phyloP scores from a whole-genome alignment of 306 rosid genomes.

The Cajanus cajan region DNA sequence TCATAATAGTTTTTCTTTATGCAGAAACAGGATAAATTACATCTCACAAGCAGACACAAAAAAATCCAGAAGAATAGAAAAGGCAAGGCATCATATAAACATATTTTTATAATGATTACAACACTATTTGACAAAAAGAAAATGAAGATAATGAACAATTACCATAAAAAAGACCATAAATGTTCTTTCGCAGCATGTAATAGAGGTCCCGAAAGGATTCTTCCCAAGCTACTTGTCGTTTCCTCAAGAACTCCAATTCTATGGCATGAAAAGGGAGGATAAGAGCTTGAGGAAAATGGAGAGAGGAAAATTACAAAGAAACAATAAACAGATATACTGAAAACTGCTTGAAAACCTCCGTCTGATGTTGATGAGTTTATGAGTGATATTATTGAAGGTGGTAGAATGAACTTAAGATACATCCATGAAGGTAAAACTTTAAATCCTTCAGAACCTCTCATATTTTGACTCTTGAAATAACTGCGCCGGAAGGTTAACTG shows the following conservation, averaged over 20 bases:
- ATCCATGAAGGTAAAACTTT: slow-evolving; percentile 76
- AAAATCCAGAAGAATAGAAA: neutral
- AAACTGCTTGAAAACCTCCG: slow-evolving; percentile 53
- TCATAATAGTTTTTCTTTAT: neutral
- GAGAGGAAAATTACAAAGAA: slow-evolving; percentile 5
- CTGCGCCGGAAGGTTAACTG: slow-evolving; percentile 36
- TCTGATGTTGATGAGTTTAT: slow-evolving; percentile 66
- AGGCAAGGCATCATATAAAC: neutral
- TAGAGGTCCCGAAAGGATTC: slow-evolving; percentile 89
- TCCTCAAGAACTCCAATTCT: slow-evolving; percentile 74
- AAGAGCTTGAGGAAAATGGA: slow-evolving; percentile 2
- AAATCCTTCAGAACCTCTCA: slow-evolving; percentile 41
- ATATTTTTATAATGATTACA: slow-evolving; percentile 6
- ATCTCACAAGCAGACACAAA: neutral
- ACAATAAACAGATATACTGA: neutral
- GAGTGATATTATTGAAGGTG: slow-evolving; percentile 66
- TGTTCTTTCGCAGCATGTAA: slow-evolving; percentile 74
- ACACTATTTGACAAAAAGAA: neutral
- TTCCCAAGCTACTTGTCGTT: slow-evolving; percentile 79
- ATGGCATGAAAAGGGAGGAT: slow-evolving; percentile 38
- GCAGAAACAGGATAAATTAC: slow-evolving; percentile 1
- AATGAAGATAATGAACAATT: slow-evolving; percentile 23
- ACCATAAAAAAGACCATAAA: slow-evolving; percentile 91
- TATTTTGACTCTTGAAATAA: slow-evolving; percentile 39
- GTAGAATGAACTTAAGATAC: slow-evolving; percentile 86